Evolutionary conservation across 2,329 filamentous ascomycete species (phyloP).

Genomic region (Cladosporium sp.): DNA sequence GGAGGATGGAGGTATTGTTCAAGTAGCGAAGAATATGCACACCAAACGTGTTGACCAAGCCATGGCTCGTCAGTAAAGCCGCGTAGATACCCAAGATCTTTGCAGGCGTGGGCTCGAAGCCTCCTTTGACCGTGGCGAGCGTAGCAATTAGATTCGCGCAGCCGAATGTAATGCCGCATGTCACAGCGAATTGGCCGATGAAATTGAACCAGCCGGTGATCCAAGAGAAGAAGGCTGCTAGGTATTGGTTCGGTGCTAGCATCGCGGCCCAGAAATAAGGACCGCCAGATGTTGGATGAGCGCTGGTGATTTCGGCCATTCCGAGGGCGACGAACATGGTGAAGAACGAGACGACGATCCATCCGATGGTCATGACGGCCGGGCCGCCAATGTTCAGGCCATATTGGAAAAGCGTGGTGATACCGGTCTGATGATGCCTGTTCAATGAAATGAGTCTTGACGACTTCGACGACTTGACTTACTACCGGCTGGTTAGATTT

Average conservation of each 20-base stretch:
- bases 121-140: constrained; percentile 41
- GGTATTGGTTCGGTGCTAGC: constrained; percentile 45
- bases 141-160: constrained; percentile 44
- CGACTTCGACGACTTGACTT: too few species aligned
- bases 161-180: constrained; percentile 47
- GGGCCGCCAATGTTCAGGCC: constrained; percentile 54
- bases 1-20: constrained; percentile 53
- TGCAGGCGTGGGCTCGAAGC: constrained; percentile 41
- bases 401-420: constrained; percentile 55
- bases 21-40: constrained; percentile 53
- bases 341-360: constrained; percentile 54
- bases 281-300: constrained; percentile 55
- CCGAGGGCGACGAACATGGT: constrained; percentile 52
- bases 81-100: constrained; percentile 58
- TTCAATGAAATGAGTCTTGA: too few species aligned
- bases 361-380: constrained; percentile 53
- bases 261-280: constrained; percentile 60
- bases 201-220: constrained; percentile 50
- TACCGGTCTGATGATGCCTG: constrained; percentile 39
- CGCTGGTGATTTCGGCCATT: constrained; percentile 58
- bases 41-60: constrained; percentile 55
- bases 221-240: constrained; percentile 45
- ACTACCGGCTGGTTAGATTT: too few species aligned
- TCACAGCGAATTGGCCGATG: constrained; percentile 44
- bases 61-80: constrained; percentile 53